Base-by-base conservation (phyloP, 345 rosid genomes). In the Ceriops decandra region DNA sequence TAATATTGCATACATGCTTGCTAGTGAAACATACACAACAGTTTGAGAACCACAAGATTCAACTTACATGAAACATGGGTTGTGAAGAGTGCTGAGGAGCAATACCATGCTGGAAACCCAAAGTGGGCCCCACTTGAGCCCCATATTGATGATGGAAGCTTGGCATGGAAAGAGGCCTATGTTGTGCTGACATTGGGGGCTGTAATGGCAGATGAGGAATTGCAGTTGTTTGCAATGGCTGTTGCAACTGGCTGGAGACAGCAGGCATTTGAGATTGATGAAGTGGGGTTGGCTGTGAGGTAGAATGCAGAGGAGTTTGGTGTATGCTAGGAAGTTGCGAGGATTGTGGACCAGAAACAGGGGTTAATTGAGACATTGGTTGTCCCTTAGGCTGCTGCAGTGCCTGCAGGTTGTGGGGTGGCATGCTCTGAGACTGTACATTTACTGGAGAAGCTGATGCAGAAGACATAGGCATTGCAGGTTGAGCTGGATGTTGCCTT, bases 51-150 rank as follows among this genome's bases (percentile, higher is more conserved):
- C 36, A 52, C 46, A 52, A 75, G 52, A 64, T 70, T 68, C 57
- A 70, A 66, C 96, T 87, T 75, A 95, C 98, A 80, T 85, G 97
- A 85, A 77, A 91, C 77, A 85, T 69, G 21, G 91, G 85, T 57
- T 88, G 96, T 63, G 90, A 82, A 67, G 57, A 80, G 82, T 86
- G 93, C 76, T 91, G 97, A 76, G 87, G 88, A 74, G 81, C 85
- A 54, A 77, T 84, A 64, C 85, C 77, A 67, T 84, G 92, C 68
- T 87, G 96, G 76, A 81, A 90, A 64, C 90, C 93, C 74, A 74
- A 36, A 82, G 71, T 83, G 53, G 90, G 85, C 52, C 88, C 93
- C 84, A 87, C 78, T 60, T 81, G 78, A 13, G 82, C 82, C 52
- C 89, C 86, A 78, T 79, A 88, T 57, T 85, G 97, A 76, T 88